Base-by-base conservation (phyloP, 192 early-diverging fungal species). In the Oehlia diaphana region DNA sequence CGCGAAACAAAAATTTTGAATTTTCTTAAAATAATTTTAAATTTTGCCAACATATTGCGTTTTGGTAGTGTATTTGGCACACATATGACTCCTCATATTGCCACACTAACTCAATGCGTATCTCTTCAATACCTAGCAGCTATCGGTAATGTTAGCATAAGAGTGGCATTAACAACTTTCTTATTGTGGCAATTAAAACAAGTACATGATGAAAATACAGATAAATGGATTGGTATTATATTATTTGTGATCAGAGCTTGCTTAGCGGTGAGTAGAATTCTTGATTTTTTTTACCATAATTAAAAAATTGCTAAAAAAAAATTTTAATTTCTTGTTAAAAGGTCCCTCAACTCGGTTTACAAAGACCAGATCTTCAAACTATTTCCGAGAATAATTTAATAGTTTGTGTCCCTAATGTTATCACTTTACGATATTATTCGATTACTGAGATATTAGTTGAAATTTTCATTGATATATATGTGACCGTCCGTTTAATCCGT, bases 151-250 rank as follows among this genome's bases (percentile, higher is more conserved):
- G 7, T 78, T 21, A 1, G 39, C 9, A 69, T 33, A 35, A 31
- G 44, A 68, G 3, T 16, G 5, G 4, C 77, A 5, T 35, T 78
- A 14, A 13, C 47, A 5, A 9, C 31, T 58, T 78, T 78, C 42
- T 69, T 78, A 53, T 50, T 78, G 10, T 78, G 66, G 63, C 26
- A 66, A 35, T 67, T 78, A 69, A 67, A 44, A 16, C 77, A 78
- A 78, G 19, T 78, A 13, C 42, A 69, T 33, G 6, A 53, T 37
- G 33, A 14, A 7, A 19, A 26, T 31, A 35, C 3, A 4, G 77
- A 78, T 78, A 31, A 19, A 16, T 49, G 37, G 37, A n/a, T 53
- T 50, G 63, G 66, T 9, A 23, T 19, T 1, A 58, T 47, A 33
- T 58, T 78, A 33, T 78, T 68, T 6, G 4, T 44, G 9, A 16